These are phyloP conservation scores for Solanum chiquidenum DNA, from an alignment of 257 asterid genomes.

Conservation along the genomic window DNA sequence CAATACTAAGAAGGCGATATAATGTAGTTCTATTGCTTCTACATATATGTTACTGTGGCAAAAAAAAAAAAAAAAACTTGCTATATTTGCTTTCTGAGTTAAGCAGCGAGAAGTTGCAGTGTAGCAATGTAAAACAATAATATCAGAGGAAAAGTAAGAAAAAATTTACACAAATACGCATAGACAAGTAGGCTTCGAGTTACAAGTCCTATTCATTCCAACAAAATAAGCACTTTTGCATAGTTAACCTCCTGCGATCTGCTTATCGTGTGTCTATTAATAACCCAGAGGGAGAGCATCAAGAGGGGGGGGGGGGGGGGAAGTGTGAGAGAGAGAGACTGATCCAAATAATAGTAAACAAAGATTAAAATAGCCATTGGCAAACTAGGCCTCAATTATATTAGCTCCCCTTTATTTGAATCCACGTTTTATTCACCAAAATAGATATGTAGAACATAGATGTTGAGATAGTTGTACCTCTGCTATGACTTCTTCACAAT, in stretches of 20 bases:
- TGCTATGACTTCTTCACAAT: constrained; percentile 49
- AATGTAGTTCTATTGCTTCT: neutral
- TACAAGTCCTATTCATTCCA: neutral
- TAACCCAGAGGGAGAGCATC: neutral
- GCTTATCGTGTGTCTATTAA: neutral
- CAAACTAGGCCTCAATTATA: neutral
- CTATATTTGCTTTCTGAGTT: neutral
- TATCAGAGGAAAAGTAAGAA: neutral
- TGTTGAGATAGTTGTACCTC: constrained; percentile 28
- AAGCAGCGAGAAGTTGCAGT: neutral
- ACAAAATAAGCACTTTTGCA: neutral
- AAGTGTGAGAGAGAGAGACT: neutral
- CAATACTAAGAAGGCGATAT: neutral
- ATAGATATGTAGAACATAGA: neutral
- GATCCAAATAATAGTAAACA: neutral
- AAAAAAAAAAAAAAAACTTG: neutral
- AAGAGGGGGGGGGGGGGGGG: no score
- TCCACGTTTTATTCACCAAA: neutral
- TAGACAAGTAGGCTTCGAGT: neutral
- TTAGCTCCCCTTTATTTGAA: neutral
- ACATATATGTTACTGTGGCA: neutral
- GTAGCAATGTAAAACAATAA: neutral
- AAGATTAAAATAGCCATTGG: neutral
- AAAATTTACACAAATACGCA: neutral
- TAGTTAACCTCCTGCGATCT: neutral